These are phyloP conservation scores for Xanthoconium stramineum DNA, from an alignment of 768 basidiomycete genomes.

Conservation along the genomic window DNA sequence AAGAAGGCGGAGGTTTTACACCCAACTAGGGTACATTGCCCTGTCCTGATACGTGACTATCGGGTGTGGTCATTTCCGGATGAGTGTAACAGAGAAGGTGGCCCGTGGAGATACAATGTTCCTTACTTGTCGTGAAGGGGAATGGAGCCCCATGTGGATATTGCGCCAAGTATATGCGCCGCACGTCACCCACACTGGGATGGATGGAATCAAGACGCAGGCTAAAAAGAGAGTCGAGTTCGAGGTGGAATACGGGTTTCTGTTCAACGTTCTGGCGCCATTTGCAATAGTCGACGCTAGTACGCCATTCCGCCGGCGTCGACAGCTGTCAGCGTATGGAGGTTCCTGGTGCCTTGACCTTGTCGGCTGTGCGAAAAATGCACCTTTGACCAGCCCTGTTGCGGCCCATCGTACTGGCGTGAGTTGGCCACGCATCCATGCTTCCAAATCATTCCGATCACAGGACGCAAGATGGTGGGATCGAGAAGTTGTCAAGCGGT, in stretches of 20 bases:
- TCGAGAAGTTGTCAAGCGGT: neutral
- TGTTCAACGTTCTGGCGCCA: neutral
- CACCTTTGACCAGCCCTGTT: constrained; percentile 8
- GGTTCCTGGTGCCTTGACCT: constrained; percentile 24
- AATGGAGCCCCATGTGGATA: neutral
- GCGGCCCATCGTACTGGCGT: constrained; percentile 1
- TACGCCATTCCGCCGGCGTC: constrained; percentile 4
- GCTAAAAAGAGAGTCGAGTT: neutral
- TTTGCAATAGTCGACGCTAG: neutral
- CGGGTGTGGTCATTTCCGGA: constrained; percentile 13
- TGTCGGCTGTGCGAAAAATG: constrained; percentile 13
- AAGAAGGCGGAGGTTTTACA: neutral
- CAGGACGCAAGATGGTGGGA: neutral
- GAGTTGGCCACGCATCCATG: constrained; percentile 12
- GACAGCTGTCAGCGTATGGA: neutral
- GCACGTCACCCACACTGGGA: neutral
- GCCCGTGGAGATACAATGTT: neutral
- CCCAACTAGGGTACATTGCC: constrained; percentile 9
- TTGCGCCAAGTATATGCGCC: neutral
- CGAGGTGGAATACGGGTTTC: neutral
- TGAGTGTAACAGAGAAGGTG: neutral
- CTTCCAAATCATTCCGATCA: neutral
- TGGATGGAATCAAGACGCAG: too few relatives aligned
- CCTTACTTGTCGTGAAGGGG: neutral
- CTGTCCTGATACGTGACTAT: constrained; percentile 9